Evolutionary conservation across 23 red algal species (phyloP).

Genomic region (Chondrus crispus): DNA sequence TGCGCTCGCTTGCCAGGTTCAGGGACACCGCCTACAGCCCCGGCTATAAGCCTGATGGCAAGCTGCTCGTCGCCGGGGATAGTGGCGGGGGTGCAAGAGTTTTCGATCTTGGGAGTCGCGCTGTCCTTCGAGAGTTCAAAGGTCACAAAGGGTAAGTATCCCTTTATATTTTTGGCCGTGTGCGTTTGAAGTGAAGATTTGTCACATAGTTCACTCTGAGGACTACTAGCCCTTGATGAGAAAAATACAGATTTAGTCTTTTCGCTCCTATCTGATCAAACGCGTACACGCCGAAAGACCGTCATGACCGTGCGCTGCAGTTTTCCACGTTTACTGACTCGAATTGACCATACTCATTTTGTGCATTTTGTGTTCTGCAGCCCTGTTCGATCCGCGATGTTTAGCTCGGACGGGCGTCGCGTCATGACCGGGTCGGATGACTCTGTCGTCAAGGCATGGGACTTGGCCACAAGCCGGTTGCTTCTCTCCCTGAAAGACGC

Average conservation of each 20-base stretch:
- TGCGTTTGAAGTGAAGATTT: conserved; percentile 52
- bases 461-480: conserved; percentile 66
- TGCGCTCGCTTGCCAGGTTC: conserved; percentile 49
- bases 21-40: conserved; percentile 66
- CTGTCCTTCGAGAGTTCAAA: conserved; percentile 61
- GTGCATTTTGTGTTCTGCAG: neutral
- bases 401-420: conserved; percentile 80
- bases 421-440: conserved; percentile 92
- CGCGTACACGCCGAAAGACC: neutral
- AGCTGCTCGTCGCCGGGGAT: conserved; percentile 80
- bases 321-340: neutral
- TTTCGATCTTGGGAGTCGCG: conserved; percentile 64
- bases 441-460: conserved; percentile 79
- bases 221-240: conserved; percentile 42
- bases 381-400: conserved; percentile 65
- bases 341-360: neutral
- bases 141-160: conserved; percentile 87
- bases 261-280: conserved; percentile 91
- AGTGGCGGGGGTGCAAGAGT: conserved; percentile 65
- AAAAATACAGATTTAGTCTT: conserved; percentile 38
- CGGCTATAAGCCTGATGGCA: conserved; percentile 75
- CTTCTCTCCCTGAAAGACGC: conserved; percentile 57
- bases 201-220: conserved; percentile 84
- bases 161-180: neutral
- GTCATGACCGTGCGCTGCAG: neutral